phyloP scores from a whole-genome alignment of 768 basidiomycete genomes.

The Hortiboletus campestris region DNA sequence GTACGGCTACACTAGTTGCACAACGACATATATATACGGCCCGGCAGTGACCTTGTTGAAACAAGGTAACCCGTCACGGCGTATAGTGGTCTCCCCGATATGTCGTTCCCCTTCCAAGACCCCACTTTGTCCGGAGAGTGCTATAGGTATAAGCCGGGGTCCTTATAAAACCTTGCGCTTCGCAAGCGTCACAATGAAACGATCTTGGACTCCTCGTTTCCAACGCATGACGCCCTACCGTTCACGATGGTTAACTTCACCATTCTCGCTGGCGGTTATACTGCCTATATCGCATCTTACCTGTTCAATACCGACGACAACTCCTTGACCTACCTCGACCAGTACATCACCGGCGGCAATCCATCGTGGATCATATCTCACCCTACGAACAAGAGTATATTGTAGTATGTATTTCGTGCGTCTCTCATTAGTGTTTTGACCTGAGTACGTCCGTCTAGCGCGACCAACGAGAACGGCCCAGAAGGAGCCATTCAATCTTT shows the following conservation, averaged over 20 bases:
- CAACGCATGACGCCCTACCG: too few relatives aligned
- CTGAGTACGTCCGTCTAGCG: slow-evolving; percentile 34
- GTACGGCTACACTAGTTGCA: too few relatives aligned
- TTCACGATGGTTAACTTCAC: slow-evolving; percentile 60
- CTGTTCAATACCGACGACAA: slow-evolving; percentile 54
- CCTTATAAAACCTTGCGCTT: too few relatives aligned
- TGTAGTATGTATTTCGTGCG: slow-evolving; percentile 48
- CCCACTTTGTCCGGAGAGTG: too few relatives aligned
- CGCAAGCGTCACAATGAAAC: background rate
- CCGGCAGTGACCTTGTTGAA: too few relatives aligned
- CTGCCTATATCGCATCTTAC: slow-evolving; percentile 59
- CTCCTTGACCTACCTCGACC: slow-evolving; percentile 45
- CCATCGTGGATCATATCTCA: slow-evolving; percentile 62
- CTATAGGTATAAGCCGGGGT: too few relatives aligned
- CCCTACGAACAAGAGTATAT: slow-evolving; percentile 53
- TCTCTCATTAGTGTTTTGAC: background rate
- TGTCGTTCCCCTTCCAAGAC: too few relatives aligned
- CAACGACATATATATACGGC: too few relatives aligned
- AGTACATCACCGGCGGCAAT: slow-evolving; percentile 41
- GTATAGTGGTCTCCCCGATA: too few relatives aligned
- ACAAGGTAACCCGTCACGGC: too few relatives aligned
- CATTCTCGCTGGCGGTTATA: slow-evolving; percentile 67
- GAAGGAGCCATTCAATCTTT: slow-evolving; percentile 56
- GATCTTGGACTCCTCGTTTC: background rate
- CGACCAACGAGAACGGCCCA: slow-evolving; percentile 50